Percentiles rank a stretch among this genome's conserved stretches.
Evolutionary conservation across 2,329 filamentous ascomycete genomes (phyloP).

Genomic region (Magnaporthiopsis incrustans): DNA sequence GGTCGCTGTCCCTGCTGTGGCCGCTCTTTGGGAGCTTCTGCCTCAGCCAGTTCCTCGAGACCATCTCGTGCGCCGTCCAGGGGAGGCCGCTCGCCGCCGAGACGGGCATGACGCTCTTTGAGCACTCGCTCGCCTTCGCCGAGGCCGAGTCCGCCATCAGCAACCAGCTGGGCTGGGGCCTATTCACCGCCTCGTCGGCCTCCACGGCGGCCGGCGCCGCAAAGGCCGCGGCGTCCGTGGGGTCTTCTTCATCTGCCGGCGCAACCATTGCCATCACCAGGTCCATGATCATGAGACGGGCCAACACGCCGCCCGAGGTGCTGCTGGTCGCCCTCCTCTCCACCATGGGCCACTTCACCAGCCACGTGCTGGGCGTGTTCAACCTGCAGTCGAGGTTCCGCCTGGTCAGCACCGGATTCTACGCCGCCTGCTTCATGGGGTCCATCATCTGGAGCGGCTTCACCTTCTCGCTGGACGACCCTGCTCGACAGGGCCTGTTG

Average conservation of each 20-base stretch:
- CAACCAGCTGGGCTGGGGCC: constrained; percentile 66
- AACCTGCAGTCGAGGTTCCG: constrained; percentile 72
- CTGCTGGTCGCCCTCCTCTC: constrained; percentile 83
- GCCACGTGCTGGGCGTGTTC: constrained; percentile 73
- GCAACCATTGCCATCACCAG: constrained; percentile 45
- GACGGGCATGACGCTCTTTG: constrained; percentile 92
- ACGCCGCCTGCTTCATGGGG: constrained; percentile 84
- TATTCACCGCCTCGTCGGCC: constrained; percentile 43
- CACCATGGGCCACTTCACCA: constrained; percentile 78
- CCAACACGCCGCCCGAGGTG: constrained; percentile 86
- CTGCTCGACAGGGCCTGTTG: constrained; percentile 57
- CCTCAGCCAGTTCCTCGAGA: constrained; percentile 81
- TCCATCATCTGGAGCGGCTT: constrained; percentile 72
- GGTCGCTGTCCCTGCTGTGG: constrained; percentile 72
- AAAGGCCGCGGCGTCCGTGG: constrained; percentile 11
- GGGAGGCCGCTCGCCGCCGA: constrained; percentile 73
- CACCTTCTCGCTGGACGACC: constrained; percentile 52
- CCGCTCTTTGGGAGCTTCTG: constrained; percentile 63
- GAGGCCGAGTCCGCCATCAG: constrained; percentile 87
- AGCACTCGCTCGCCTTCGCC: constrained; percentile 91
- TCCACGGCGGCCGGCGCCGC: constrained; percentile 34
- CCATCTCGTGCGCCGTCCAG: constrained; percentile 78
- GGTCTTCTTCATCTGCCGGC: constrained; percentile 15
- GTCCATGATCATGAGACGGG: constrained; percentile 63
- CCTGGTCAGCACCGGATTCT: constrained; percentile 80